A percentile compares a stretch with the other conserved stretches of the same genome.
These are phyloP conservation scores for Colletotrichum scovillei DNA, from an alignment of 2,329 filamentous ascomycete species.

Conservation along the genomic window DNA sequence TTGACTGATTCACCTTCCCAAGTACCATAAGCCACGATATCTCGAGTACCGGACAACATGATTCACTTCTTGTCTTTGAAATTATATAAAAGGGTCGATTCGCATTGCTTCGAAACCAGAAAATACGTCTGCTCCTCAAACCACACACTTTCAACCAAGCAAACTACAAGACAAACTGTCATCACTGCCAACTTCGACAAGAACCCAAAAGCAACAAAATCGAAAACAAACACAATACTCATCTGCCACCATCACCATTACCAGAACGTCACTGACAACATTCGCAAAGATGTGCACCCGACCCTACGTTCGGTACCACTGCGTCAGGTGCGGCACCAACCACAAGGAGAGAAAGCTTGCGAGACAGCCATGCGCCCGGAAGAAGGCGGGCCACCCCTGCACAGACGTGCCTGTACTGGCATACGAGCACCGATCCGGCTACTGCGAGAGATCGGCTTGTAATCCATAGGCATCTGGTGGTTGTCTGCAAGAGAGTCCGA, in stretches of 20 bases:
- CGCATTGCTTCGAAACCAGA: neutral
- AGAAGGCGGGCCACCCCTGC: too few relatives aligned
- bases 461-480: too few relatives aligned
- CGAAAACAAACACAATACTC: neutral
- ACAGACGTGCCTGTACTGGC: too few relatives aligned
- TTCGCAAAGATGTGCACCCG: neutral
- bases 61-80: neutral
- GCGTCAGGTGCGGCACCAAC: neutral
- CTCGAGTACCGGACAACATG: neutral
- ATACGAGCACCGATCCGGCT: too few relatives aligned
- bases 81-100: neutral
- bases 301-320: neutral
- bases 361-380: too few relatives aligned
- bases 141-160: neutral
- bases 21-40: neutral
- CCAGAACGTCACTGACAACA: neutral
- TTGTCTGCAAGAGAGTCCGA: too few relatives aligned
- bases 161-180: neutral
- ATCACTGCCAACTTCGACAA: neutral
- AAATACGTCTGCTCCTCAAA: neutral
- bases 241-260: neutral
- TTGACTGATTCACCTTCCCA: neutral
- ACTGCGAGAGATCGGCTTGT: too few relatives aligned
- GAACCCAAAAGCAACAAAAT: neutral
- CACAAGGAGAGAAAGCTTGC: too few relatives aligned